Evolutionary conservation across 1,139 yeast species (phyloP).

Genomic region (Pichia sp.): DNA sequence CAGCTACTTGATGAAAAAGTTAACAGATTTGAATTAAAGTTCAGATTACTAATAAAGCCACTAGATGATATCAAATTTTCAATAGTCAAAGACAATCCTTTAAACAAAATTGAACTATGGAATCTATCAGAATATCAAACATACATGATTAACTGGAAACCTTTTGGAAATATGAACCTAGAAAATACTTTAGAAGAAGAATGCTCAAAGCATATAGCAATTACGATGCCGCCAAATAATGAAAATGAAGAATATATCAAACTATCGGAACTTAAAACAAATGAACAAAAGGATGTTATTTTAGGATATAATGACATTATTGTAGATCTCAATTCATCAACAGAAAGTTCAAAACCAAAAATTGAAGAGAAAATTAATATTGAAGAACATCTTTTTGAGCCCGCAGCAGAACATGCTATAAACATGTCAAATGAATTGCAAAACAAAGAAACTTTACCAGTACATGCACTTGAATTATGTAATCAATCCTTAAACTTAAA

Average conservation of each 20-base stretch:
- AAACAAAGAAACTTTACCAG: no score
- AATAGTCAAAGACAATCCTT: not conserved
- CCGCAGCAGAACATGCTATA: no score
- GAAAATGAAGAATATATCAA: slow-evolving; percentile 2
- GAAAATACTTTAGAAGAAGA: slow-evolving; percentile 4
- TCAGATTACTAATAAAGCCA: not conserved
- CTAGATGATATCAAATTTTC: not conserved
- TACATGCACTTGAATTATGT: no score
- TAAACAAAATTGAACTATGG: not conserved
- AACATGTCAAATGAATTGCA: no score
- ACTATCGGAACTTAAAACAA: not conserved
- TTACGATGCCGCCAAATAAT: not conserved
- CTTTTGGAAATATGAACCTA: slow-evolving; percentile 1
- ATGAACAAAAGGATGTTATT: not conserved
- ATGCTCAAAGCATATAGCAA: not conserved
- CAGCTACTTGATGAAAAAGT: slow-evolving; percentile 2
- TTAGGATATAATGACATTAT: not conserved
- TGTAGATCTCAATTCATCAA: not conserved
- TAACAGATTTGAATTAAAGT: slow-evolving; percentile 5
- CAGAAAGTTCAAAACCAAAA: not conserved
- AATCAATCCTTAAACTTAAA: no score
- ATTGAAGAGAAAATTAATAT: no score
- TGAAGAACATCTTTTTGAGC: no score
- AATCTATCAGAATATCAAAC: slow-evolving; percentile 4
- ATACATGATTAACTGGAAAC: slow-evolving; percentile 9